phyloP scores from a whole-genome alignment of 495 filamentous ascomycete genomes.

The Penicillium coffeae region DNA sequence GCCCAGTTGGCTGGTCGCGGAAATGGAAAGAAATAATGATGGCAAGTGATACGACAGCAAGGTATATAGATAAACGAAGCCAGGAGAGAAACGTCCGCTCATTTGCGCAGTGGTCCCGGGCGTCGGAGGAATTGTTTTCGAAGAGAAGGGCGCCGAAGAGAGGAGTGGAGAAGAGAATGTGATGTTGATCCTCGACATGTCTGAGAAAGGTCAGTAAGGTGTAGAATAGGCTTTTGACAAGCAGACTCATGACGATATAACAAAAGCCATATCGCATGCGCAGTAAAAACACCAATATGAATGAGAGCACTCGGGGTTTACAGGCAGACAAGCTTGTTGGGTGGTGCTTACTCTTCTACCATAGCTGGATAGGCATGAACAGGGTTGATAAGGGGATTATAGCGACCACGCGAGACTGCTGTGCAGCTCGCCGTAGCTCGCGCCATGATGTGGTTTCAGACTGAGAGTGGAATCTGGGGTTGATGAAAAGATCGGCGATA shows the following conservation, averaged over 20 bases:
- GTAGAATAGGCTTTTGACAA: not conserved
- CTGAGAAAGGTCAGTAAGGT: constrained; percentile 8
- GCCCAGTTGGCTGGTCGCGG: constrained; percentile 59
- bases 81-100: constrained; percentile 84
- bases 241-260: too few species aligned
- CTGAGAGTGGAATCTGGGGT: not conserved
- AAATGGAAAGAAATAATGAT: constrained; percentile 94
- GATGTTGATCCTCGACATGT: constrained; percentile 29
- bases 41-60: constrained; percentile 82
- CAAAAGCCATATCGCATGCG: too few species aligned
- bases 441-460: constrained; percentile 7
- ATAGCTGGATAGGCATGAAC: constrained; percentile 32
- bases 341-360: constrained; percentile 44
- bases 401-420: constrained; percentile 16
- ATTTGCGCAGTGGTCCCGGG: constrained; percentile 61
- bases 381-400: constrained; percentile 39
- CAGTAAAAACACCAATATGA: too few species aligned
- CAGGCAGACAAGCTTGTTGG: too few species aligned
- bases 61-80: constrained; percentile 85
- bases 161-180: constrained; percentile 67
- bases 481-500: not conserved
- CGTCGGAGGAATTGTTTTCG: constrained; percentile 83
- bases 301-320: too few species aligned
- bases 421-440: constrained; percentile 3
- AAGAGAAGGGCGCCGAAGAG: constrained; percentile 78